Percentiles rank a stretch among this genome's conserved stretches.
These are phyloP conservation scores for Anisodus acutangulus DNA, from an alignment of 257 asterid genomes.

Conservation along the genomic window DNA sequence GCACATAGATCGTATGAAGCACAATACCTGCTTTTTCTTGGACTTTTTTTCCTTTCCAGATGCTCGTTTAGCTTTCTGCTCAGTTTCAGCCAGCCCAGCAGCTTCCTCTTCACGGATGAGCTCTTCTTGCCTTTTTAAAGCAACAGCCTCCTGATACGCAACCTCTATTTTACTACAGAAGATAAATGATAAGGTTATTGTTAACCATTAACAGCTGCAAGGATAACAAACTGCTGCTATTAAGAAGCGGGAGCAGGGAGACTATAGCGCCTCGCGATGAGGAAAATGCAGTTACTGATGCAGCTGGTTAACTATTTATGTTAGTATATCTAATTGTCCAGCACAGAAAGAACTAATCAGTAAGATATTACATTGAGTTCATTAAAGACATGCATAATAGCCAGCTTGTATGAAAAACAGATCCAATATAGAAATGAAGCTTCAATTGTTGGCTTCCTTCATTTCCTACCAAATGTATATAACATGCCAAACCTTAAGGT, in stretches of 20 bases:
- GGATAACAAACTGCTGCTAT: not conserved
- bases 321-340: not conserved
- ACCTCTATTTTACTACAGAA: conserved; percentile 79
- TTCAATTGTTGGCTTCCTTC: not conserved
- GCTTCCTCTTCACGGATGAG: conserved; percentile 98
- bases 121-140: conserved; percentile 92
- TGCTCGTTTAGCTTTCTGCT: conserved; percentile 66
- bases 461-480: conserved; percentile 13
- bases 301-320: not conserved
- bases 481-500: conserved; percentile 2
- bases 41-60: conserved; percentile 78
- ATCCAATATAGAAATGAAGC: not conserved
- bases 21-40: conserved; percentile 64
- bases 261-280: not conserved
- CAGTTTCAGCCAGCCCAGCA: conserved; percentile 78
- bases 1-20: conserved; percentile 16
- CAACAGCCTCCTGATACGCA: conserved; percentile 92
- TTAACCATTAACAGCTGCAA: not conserved
- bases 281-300: conserved; percentile 10
- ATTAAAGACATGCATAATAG: not conserved
- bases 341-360: not conserved
- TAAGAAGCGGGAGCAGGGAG: not conserved
- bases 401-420: not conserved
- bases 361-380: not conserved
- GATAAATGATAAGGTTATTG: not conserved